phyloP scores from a whole-genome alignment of 208 protist genomes.

The Crithidia brevicula region DNA sequence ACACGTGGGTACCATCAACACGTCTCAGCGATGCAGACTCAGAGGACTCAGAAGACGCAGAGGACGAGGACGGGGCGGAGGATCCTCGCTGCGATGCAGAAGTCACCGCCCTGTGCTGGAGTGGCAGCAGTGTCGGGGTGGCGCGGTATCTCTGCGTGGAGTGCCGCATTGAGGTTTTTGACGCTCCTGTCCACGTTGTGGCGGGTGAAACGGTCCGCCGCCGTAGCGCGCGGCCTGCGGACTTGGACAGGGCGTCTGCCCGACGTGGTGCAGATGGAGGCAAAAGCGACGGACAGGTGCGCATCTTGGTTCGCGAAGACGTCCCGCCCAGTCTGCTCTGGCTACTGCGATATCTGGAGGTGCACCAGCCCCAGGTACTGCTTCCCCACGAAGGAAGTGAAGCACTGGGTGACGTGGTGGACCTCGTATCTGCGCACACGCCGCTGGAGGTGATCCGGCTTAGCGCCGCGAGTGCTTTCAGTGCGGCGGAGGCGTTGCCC shows the following conservation, averaged over 20 bases:
- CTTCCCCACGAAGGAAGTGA: slow-evolving; percentile 43
- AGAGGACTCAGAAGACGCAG: background rate
- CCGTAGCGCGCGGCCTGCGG: background rate
- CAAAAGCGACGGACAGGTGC: slow-evolving; percentile 14
- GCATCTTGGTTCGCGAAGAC: slow-evolving; percentile 36
- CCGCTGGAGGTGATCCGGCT: slow-evolving; percentile 40
- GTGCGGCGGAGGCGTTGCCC: slow-evolving; percentile 38
- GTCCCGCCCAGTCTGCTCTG: slow-evolving; percentile 55
- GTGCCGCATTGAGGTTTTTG: slow-evolving; percentile 62
- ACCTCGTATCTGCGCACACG: slow-evolving; percentile 18
- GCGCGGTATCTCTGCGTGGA: slow-evolving; percentile 39
- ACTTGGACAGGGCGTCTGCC: background rate
- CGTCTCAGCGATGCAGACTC: background rate
- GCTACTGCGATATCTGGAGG: slow-evolving; percentile 51
- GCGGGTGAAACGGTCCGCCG: slow-evolving; percentile 26
- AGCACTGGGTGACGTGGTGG: slow-evolving; percentile 40
- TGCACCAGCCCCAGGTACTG: slow-evolving; percentile 44
- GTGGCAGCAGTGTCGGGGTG: slow-evolving; percentile 35
- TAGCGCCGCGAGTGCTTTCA: slow-evolving; percentile 42
- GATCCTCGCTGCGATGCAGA: background rate
- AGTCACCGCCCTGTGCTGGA: slow-evolving; percentile 32
- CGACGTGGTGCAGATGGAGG: background rate
- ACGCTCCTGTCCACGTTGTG: slow-evolving; percentile 41
- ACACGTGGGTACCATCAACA: background rate
- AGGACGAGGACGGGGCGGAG: background rate